These are phyloP conservation scores for Suillus clintonianus DNA, from an alignment of 768 basidiomycete species.

Conservation along the genomic window DNA sequence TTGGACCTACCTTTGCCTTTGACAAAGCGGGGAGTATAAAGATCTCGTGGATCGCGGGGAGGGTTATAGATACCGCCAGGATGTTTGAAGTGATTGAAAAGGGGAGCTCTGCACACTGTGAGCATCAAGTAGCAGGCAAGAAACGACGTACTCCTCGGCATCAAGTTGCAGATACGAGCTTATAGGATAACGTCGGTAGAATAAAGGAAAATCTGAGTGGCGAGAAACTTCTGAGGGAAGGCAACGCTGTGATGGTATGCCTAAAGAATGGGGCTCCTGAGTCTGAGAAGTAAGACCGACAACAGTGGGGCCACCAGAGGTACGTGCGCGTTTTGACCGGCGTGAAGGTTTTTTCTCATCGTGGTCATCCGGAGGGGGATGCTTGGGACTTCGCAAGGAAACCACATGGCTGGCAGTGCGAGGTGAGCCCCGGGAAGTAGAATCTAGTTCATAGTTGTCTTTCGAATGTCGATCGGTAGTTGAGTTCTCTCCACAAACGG, in stretches of 20 bases:
- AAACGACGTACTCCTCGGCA: conserved; percentile 39
- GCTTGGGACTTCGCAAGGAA: neutral
- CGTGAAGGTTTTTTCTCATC: neutral
- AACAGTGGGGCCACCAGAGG: neutral
- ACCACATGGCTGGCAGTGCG: neutral
- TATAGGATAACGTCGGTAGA: conserved; percentile 72
- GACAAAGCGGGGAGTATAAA: conserved; percentile 80
- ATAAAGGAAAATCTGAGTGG: conserved; percentile 53
- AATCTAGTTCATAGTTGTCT: neutral
- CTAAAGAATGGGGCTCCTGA: neutral
- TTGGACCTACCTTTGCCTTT: conserved; percentile 69
- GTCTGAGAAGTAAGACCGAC: neutral
- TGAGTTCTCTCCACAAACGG: neutral
- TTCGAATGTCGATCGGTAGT: neutral
- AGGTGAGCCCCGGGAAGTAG: neutral
- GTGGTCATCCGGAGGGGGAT: neutral
- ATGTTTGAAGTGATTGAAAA: conserved; percentile 20
- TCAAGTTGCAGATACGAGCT: conserved; percentile 53
- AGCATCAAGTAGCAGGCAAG: neutral
- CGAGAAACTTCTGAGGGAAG: conserved; percentile 53
- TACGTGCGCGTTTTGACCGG: neutral
- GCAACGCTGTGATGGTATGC: conserved; percentile 36
- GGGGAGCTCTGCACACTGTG: conserved; percentile 16
- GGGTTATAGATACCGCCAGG: conserved; percentile 55
- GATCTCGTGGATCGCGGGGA: conserved; percentile 60